Evolutionary conservation across 768 basidiomycete genomes (phyloP), one percentile per base, ranked within the genome.

Genomic region (Fistulinella prunicolor): DNA sequence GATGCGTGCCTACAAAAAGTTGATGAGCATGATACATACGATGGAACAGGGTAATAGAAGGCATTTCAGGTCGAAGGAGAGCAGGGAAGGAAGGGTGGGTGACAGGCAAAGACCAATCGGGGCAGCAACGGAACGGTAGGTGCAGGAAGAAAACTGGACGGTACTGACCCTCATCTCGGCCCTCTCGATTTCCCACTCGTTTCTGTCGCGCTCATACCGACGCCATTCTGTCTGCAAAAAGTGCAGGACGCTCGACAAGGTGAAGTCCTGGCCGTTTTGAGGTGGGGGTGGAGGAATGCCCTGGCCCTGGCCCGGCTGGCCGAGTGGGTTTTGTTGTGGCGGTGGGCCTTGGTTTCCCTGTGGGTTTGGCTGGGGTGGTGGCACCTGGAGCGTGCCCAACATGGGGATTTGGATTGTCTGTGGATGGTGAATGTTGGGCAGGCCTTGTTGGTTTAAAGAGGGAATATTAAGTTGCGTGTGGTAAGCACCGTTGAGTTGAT

Each of bases 121-220:
- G 44, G 28, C 17, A 28, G 39, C 38, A 8, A 44, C 26, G 21
- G 47, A 39, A 32, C 9, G n/a, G 26, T 9, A 29, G 47, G 38
- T 17, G 42, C 34, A 28, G 28, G 41, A 41, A 37, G 37, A 49
- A 51, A 51, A 49, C 4, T 6, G 10, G 36, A 53, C 53, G 46
- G 53, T 36, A 82, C 89, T 61, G 55, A 94, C 93, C 79, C 95
- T 80, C 94, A 98, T 97, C 71, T 98, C 96, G 26, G 96, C 96
- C 58, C 96, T 78, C 71, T 98, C 96, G 61, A 99, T 99, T 77
- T 99, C 96, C 95, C 95, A 99, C 72, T 99, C 96, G 66, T 99
- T 99, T 62, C 95, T 80, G 73, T 99, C 96, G 67, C 94, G 85
- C 70, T 98, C 96, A 64, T 96, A 98, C 51, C 91, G 79, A 53